Percentiles rank a stretch among this genome's conserved stretches.
These are phyloP conservation scores for Potentilla sterilis DNA, from an alignment of 306 rosid genomes.

Conservation along the genomic window DNA sequence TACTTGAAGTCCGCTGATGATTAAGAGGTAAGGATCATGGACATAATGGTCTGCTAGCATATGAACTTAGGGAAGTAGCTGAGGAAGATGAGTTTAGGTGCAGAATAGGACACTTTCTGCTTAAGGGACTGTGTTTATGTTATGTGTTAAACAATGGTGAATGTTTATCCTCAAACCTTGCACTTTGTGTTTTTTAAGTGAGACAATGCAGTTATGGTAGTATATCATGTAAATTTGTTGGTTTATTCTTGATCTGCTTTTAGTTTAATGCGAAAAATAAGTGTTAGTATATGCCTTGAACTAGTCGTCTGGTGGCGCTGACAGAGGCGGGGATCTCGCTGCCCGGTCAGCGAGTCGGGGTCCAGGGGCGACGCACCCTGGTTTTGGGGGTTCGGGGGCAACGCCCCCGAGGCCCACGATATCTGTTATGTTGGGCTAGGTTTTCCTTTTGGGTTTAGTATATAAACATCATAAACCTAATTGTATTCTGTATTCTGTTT, in stretches of 20 bases:
- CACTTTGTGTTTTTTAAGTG: slow-evolving; percentile 19
- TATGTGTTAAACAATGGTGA: slow-evolving; percentile 25
- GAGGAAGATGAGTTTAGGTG: slow-evolving; percentile 27
- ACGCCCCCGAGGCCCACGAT: too few species aligned
- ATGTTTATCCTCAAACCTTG: slow-evolving; percentile 25
- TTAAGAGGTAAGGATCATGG: slow-evolving; percentile 28
- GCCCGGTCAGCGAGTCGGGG: too few species aligned
- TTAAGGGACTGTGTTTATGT: slow-evolving; percentile 28
- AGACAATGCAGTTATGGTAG: slow-evolving; percentile 35
- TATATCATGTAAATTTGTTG: slow-evolving; percentile 28
- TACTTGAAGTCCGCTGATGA: slow-evolving; percentile 72
- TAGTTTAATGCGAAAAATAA: not conserved
- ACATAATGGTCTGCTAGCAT: slow-evolving; percentile 23
- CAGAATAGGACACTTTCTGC: slow-evolving; percentile 17
- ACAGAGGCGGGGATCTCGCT: too few species aligned
- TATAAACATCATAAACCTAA: too few species aligned
- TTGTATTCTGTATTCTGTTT: too few species aligned
- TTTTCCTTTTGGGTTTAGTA: too few species aligned
- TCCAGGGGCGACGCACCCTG: too few species aligned
- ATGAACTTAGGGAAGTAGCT: slow-evolving; percentile 32
- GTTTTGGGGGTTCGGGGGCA: too few species aligned
- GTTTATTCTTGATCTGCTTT: slow-evolving; percentile 10
- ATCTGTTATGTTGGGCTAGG: too few species aligned
- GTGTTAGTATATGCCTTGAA: too few species aligned
- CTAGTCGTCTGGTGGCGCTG: too few species aligned